A percentile compares a stretch with the other conserved stretches of the same genome.
Evolutionary conservation across 1,284 basidiomycete genomes (phyloP).

Genomic region (Tausonia pullulans): DNA sequence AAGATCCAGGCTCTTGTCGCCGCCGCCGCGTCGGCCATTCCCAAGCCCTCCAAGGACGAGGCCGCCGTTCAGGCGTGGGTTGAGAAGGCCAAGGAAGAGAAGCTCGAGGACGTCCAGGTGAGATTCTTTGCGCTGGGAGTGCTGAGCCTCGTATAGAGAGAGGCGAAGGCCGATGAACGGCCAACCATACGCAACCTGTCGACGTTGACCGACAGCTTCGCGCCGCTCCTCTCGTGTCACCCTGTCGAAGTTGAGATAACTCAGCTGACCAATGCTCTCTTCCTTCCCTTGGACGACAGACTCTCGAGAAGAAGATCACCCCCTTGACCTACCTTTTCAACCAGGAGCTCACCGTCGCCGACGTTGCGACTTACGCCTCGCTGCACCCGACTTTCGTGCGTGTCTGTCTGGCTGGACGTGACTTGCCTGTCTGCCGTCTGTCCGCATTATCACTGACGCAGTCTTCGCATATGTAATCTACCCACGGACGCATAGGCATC

Average conservation of each 20-base stretch:
- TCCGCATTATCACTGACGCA: constrained; percentile 36
- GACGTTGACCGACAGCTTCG: not conserved
- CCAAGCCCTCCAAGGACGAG: constrained; percentile 7
- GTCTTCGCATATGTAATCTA: no score
- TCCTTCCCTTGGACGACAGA: constrained; percentile 38
- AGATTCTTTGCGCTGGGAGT: not conserved
- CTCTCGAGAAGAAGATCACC: constrained; percentile 57
- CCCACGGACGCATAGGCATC: no score
- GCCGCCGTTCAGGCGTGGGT: constrained; percentile 10
- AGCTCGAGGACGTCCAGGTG: constrained; percentile 7
- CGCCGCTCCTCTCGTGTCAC: not conserved
- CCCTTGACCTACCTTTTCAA: constrained; percentile 71
- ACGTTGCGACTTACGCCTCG: constrained; percentile 70
- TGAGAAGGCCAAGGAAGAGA: not conserved
- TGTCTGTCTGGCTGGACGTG: constrained; percentile 16
- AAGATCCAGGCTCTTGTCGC: constrained; percentile 6
- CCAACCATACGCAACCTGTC: not conserved
- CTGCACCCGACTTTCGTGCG: constrained; percentile 66
- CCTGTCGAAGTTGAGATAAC: not conserved
- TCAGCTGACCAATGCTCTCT: not conserved
- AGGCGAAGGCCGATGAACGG: no score
- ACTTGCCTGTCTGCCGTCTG: constrained; percentile 40
- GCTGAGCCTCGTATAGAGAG: no score
- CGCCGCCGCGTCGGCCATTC: not conserved
- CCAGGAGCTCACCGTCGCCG: constrained; percentile 68